These are phyloP conservation scores for Magnolia officinalis DNA, from an alignment of 164 flowering plant genomes.

Conservation along the genomic window DNA sequence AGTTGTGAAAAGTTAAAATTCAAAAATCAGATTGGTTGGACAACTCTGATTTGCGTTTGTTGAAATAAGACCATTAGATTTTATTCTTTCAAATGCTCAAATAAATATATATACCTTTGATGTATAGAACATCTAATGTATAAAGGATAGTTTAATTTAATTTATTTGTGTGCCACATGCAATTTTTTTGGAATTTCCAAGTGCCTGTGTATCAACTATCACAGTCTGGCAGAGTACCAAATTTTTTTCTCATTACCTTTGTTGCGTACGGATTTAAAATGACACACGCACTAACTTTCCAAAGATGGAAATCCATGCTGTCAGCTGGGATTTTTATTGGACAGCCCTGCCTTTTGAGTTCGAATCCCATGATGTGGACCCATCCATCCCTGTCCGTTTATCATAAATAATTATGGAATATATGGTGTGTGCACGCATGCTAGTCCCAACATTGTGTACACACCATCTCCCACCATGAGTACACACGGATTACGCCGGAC, in stretches of 20 bases:
- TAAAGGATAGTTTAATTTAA: background rate
- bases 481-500: no score
- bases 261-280: background rate
- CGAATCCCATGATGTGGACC: background rate
- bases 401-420: background rate
- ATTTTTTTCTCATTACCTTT: background rate
- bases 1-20: no score
- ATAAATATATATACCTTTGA: no score
- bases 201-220: background rate
- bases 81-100: no score
- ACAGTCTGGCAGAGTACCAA: background rate
- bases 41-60: no score
- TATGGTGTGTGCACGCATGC: no score
- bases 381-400: background rate
- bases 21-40: no score
- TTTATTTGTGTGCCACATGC: background rate
- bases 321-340: background rate
- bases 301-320: background rate
- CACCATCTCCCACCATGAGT: no score
- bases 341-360: background rate
- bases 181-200: background rate
- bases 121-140: no score
- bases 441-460: no score
- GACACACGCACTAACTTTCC: background rate
- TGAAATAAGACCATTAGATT: no score